Evolutionary conservation across 2,329 filamentous ascomycete species (phyloP).

Genomic region (Mycosphaerella sp.): DNA sequence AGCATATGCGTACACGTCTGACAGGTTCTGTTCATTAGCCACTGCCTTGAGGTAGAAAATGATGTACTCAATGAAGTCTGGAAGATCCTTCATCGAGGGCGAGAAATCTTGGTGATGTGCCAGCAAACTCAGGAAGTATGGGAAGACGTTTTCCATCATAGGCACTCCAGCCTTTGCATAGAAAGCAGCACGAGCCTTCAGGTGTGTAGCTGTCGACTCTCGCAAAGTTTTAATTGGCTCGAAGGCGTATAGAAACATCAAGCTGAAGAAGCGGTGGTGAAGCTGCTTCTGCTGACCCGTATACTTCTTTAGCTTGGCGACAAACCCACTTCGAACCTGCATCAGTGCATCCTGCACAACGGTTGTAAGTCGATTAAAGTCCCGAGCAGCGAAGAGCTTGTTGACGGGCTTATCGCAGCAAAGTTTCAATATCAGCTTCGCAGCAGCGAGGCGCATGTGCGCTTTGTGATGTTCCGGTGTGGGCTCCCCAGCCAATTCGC

Average conservation of each 20-base stretch:
- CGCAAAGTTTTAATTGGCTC: slow-evolving; percentile 73
- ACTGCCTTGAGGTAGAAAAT: slow-evolving; percentile 80
- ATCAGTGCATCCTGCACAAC: slow-evolving; percentile 71
- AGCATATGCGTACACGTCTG: slow-evolving; percentile 83
- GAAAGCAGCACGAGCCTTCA: slow-evolving; percentile 68
- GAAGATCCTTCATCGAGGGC: slow-evolving; percentile 58
- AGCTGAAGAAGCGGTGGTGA: slow-evolving; percentile 73
- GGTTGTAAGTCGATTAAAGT: slow-evolving; percentile 76
- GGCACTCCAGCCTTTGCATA: slow-evolving; percentile 52
- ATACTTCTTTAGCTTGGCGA: slow-evolving; percentile 85
- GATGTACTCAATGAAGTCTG: slow-evolving; percentile 82
- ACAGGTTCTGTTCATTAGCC: slow-evolving; percentile 78
- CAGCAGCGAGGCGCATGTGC: slow-evolving; percentile 74
- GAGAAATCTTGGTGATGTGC: slow-evolving; percentile 92
- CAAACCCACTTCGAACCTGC: slow-evolving; percentile 70
- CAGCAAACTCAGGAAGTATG: slow-evolving; percentile 76
- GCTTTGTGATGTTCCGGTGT: slow-evolving; percentile 74
- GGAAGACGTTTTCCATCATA: slow-evolving; percentile 73
- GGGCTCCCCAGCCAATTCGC: slow-evolving; percentile 64
- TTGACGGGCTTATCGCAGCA: slow-evolving; percentile 73
- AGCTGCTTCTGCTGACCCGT: slow-evolving; percentile 63
- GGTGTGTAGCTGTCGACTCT: slow-evolving; percentile 75
- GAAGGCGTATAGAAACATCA: slow-evolving; percentile 85
- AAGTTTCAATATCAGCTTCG: slow-evolving; percentile 73
- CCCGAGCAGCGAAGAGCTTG: slow-evolving; percentile 60